Evolutionary conservation across 805 yeast species (phyloP).

Genomic region (Metschnikowia lachancei): DNA sequence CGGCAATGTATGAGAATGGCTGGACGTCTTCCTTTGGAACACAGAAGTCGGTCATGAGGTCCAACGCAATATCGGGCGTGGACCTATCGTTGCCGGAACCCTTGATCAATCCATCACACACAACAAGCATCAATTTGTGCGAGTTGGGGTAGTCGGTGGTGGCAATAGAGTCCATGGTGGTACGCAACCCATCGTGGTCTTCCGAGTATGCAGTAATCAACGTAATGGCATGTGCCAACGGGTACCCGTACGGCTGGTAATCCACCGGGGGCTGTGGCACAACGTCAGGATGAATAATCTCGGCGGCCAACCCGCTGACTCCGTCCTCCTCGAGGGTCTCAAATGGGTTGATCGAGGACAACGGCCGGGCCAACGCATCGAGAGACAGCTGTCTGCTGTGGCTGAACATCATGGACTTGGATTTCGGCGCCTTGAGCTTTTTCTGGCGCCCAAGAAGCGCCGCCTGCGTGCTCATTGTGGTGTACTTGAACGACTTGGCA

Average conservation of each 20-base stretch:
- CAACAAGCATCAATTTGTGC: constrained; percentile 78
- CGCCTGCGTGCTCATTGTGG: constrained; percentile 69
- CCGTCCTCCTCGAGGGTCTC: constrained; percentile 29
- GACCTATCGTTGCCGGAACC: constrained; percentile 88
- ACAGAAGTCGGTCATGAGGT: constrained; percentile 74
- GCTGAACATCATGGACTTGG: constrained; percentile 16
- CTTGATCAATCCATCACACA: constrained; percentile 92
- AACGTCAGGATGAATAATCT: constrained; percentile 67
- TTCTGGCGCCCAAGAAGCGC: constrained; percentile 30
- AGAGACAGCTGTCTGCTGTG: constrained; percentile 28
- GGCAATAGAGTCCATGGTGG: constrained; percentile 89
- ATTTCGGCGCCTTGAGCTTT: constrained; percentile 15
- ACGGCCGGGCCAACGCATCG: constrained; percentile 33
- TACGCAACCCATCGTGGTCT: constrained; percentile 79
- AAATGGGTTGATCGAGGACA: constrained; percentile 31
- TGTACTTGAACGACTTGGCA: constrained; percentile 42
- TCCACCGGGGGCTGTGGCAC: constrained; percentile 90
- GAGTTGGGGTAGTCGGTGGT: constrained; percentile 95
- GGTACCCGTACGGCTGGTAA: constrained; percentile 72
- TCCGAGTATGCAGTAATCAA: constrained; percentile 92
- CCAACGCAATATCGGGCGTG: constrained; percentile 86
- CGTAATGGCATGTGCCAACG: constrained; percentile 50
- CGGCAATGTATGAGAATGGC: constrained; percentile 89
- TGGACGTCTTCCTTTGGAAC: constrained; percentile 71
- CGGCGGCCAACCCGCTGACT: constrained; percentile 52